Base-by-base conservation (phyloP, 139 green algal species). In the Ostreobium quekettii region DNA sequence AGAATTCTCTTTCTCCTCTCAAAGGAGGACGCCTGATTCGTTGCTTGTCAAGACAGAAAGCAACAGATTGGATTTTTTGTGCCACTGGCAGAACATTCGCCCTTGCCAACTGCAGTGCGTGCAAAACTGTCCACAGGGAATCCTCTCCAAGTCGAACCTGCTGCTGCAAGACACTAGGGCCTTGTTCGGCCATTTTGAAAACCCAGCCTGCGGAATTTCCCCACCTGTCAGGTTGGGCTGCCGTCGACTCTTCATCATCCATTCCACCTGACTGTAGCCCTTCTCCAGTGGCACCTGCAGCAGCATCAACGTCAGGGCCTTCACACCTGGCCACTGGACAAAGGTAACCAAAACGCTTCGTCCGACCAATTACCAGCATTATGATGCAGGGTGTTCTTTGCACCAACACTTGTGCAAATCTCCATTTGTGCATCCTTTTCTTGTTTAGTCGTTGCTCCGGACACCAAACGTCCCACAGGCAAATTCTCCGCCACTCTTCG, bases 201-300 rank as follows among this genome's bases (percentile, higher is more conserved):
- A 65, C 31, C 31, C 22, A 35, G 47, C 60, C 15, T 62, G 0
- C 36, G 28, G 29, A 42, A 58, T 4, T 37, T 67, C 0, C 60
- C 33, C 29, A 71, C 74, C 67, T 57, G 64, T 72, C 32, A 78
- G 59, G 33, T 71, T 56, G 49, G 33, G n/a, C n/a, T 70, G 47
- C 30, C 30, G 15, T 11, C 53, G 30, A 7, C 36, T 39, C 58
- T 65, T 37, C 2, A 67, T 74, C 58, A 96, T 76, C 90, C 90
- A 96, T 66, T 93, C 86, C 67, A 95, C 82, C 64, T 95, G 90
- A 64, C 82, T 93, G 72, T 86, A 95, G 3, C 90, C 90, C 49
- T 92, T 94, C 48, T 93, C 88, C 2, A 91, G 71, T 0, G 85
- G 83, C 28, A 91, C 73, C 77, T 91, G 70, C 64, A n/a, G 42